Conservation (phyloP, 345 rosid species). For the Hirschfeldia incana region DNA sequence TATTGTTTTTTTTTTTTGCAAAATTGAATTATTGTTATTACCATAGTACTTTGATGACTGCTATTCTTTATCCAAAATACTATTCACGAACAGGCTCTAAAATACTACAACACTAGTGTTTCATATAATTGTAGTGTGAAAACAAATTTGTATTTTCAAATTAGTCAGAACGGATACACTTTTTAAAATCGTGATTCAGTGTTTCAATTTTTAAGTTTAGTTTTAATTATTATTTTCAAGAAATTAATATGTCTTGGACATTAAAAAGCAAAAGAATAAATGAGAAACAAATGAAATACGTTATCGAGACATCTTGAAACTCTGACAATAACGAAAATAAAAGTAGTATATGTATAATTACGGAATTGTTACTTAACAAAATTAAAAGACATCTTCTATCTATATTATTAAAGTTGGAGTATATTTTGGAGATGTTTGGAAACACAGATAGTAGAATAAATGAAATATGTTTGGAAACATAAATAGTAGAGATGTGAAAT, state of each 20-base stretch:
- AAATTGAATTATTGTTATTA: background rate
- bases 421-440: too few species aligned
- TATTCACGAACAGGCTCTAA: background rate
- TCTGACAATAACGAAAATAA: constrained; percentile 19
- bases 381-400: background rate
- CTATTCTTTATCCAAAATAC: background rate
- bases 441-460: too few species aligned
- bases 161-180: too few species aligned
- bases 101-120: background rate
- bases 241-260: background rate
- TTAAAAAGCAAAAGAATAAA: constrained; percentile 7
- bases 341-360: background rate
- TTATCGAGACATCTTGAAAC: constrained; percentile 15
- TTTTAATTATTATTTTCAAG: background rate
- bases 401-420: too few species aligned
- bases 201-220: background rate
- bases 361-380: constrained; percentile 3
- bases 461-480: too few species aligned
- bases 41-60: background rate
- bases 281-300: background rate
- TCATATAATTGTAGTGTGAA: background rate
- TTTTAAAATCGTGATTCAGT: background rate
- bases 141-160: background rate
- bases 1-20: too few species aligned
- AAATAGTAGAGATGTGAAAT: too few species aligned